Conservation (phyloP, 2,329 filamentous ascomycete genomes). For the Aspergillus vadensis region DNA sequence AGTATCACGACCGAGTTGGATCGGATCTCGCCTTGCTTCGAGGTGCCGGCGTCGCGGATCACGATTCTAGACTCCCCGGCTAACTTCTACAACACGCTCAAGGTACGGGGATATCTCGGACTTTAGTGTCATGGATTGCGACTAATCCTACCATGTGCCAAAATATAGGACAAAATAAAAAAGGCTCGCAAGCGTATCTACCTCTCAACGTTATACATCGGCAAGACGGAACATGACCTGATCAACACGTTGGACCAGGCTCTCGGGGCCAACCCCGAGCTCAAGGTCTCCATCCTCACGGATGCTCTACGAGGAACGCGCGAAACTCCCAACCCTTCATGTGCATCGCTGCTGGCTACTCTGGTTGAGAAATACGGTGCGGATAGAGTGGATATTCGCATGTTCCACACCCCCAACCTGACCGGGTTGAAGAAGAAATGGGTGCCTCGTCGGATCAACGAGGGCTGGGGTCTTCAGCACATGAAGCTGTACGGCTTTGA, state of each 20-base stretch:
- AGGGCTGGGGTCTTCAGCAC: conserved; percentile 97
- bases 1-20: conserved; percentile 75
- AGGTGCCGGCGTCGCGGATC: conserved; percentile 78
- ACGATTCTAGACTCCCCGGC: conserved; percentile 74
- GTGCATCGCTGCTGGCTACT: conserved; percentile 81
- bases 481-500: conserved; percentile 99
- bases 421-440: conserved; percentile 81
- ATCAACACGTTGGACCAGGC: conserved; percentile 76
- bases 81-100: conserved; percentile 91
- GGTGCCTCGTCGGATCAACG: conserved; percentile 88
- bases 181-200: conserved; percentile 79
- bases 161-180: conserved; percentile 71
- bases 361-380: conserved; percentile 82
- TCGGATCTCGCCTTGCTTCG: conserved; percentile 85
- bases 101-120: conserved; percentile 55
- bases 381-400: conserved; percentile 84
- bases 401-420: conserved; percentile 97
- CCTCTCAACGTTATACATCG: conserved; percentile 94
- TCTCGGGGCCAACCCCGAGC: conserved; percentile 69
- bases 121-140: not conserved
- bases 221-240: conserved; percentile 87
- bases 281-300: conserved; percentile 85
- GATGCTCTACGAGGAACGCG: conserved; percentile 89
- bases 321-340: conserved; percentile 82
- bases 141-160: conserved; percentile 9